Evolutionary conservation across 768 basidiomycete species (phyloP).

Genomic region (Piloderma croceum): DNA sequence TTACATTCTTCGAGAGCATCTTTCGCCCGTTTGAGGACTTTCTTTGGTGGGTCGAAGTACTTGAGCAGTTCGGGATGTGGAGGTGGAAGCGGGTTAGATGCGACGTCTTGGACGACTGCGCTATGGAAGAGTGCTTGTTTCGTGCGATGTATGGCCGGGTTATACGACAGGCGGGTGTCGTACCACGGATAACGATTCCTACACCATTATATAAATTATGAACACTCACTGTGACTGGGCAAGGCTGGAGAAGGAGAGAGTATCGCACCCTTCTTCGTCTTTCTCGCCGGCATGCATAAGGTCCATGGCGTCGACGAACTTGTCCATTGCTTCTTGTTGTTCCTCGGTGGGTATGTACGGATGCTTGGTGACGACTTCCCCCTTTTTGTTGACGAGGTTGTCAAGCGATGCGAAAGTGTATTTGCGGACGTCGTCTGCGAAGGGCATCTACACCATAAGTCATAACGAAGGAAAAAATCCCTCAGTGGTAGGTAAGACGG

Average conservation of each 20-base stretch:
- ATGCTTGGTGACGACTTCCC: constrained; percentile 68
- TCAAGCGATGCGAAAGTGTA: constrained; percentile 83
- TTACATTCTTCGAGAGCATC: constrained; percentile 57
- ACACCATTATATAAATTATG: too few relatives aligned
- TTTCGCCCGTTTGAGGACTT: constrained; percentile 56
- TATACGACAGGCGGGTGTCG: constrained; percentile 69
- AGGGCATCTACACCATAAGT: constrained; percentile 67
- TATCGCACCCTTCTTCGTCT: constrained; percentile 64
- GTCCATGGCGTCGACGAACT: constrained; percentile 86
- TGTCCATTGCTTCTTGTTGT: constrained; percentile 78
- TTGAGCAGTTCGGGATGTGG: constrained; percentile 81
- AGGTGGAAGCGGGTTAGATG: constrained; percentile 69
- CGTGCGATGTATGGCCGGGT: constrained; percentile 84
- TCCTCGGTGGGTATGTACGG: constrained; percentile 76
- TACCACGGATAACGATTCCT: constrained; percentile 73
- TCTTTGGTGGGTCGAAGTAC: constrained; percentile 75
- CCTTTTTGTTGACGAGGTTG: constrained; percentile 66
- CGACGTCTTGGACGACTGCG: constrained; percentile 72
- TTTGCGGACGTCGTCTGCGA: constrained; percentile 88
- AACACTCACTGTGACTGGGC: too few relatives aligned
- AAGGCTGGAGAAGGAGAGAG: constrained; percentile 1
- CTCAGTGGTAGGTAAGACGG: not conserved
- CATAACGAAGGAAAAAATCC: not conserved
- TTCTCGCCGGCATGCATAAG: constrained; percentile 71
- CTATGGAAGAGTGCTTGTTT: constrained; percentile 93